phyloP scores from a whole-genome alignment of 371 early-diverging fungal species.

The Dinochytrium kinnereticum region DNA sequence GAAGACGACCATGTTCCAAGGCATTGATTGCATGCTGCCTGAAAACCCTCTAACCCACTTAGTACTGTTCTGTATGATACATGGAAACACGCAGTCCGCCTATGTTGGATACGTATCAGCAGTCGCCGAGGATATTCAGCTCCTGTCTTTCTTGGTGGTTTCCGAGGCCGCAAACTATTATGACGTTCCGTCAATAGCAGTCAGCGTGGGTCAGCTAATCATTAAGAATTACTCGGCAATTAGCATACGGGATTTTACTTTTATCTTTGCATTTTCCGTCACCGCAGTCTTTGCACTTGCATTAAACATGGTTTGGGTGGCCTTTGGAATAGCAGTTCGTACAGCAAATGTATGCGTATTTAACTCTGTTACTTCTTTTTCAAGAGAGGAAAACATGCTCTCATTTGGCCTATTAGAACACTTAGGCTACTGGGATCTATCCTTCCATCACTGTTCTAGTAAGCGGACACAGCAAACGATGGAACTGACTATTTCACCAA shows the following conservation, averaged over 20 bases:
- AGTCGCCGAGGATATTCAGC: slow-evolving; percentile 7
- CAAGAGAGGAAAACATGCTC: slow-evolving; percentile 1
- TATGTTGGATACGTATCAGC: not conserved
- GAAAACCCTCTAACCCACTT: not conserved
- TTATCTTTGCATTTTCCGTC: not conserved
- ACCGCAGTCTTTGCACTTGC: not conserved
- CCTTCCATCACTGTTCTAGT: not conserved
- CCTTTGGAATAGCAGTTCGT: not conserved
- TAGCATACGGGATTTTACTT: not conserved
- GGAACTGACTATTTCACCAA: not conserved
- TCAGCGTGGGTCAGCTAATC: not conserved
- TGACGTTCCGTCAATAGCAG: not conserved
- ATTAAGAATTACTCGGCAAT: not conserved
- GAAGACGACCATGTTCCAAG: not conserved
- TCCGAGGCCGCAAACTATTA: not conserved
- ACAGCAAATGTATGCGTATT: not conserved
- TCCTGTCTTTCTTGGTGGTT: not conserved
- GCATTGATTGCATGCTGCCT: not conserved
- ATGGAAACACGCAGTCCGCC: slow-evolving; percentile 1
- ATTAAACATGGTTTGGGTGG: not conserved
- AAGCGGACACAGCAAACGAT: not conserved
- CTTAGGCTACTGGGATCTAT: not conserved
- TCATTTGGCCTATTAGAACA: slow-evolving; percentile 9
- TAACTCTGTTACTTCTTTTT: no score
- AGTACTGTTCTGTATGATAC: not conserved